Conservation (phyloP, 176 grass and related monocot genomes). For the Bolboschoenus planiculmis region DNA sequence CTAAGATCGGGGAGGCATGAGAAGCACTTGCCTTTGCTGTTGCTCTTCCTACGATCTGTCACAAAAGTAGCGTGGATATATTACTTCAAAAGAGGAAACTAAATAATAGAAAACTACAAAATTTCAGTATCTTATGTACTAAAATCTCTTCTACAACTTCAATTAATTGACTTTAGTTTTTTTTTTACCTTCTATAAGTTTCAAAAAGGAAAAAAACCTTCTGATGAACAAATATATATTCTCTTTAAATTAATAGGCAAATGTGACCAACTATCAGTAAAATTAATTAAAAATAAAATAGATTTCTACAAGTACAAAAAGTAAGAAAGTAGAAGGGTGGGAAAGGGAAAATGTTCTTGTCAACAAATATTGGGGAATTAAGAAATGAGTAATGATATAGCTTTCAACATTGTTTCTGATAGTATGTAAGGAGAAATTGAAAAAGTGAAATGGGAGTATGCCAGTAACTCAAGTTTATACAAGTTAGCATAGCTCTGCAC, state of each 20-base stretch:
- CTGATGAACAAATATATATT: neutral
- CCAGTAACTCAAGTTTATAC: neutral
- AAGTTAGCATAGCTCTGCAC: neutral
- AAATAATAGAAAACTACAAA: neutral
- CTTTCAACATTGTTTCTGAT: neutral
- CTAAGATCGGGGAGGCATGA: conserved; percentile 73
- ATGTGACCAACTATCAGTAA: neutral
- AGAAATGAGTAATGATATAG: neutral
- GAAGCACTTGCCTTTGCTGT: conserved; percentile 52
- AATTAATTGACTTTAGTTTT: neutral
- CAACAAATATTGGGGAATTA: neutral
- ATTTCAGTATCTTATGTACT: neutral
- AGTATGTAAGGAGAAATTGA: neutral
- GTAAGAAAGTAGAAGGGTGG: neutral
- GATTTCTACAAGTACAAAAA: neutral
- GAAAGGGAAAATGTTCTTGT: neutral
- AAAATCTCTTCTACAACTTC: neutral
- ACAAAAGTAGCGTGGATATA: neutral
- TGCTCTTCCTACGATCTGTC: conserved; percentile 25
- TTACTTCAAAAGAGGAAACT: neutral
- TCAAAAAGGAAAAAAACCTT: neutral
- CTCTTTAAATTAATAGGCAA: neutral
- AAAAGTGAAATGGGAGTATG: neutral
- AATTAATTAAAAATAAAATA: neutral
- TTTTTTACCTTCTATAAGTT: neutral